A percentile compares a stretch with the other conserved stretches of the same genome.
Conservation (phyloP, 2,329 filamentous ascomycete species). For the Verticillium nonalfalfae region DNA sequence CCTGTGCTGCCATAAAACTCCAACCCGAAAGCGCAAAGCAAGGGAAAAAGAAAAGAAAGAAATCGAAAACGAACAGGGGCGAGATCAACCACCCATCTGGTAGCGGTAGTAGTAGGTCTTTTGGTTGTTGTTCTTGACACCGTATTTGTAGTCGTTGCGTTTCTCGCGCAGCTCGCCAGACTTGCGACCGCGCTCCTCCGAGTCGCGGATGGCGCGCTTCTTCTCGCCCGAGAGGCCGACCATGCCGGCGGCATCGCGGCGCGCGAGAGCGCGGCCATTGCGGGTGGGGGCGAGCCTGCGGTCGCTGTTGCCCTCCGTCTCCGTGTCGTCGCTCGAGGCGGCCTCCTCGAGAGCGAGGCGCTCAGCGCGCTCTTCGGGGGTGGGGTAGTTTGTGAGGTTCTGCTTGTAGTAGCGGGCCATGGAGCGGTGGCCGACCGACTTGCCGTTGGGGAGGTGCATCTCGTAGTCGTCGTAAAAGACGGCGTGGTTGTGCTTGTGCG, state of each 20-base stretch:
- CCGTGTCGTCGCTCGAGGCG: slow-evolving; percentile 24
- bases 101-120: slow-evolving; percentile 51
- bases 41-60: too few species aligned
- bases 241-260: slow-evolving; percentile 72
- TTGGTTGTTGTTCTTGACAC: slow-evolving; percentile 75
- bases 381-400: slow-evolving; percentile 81
- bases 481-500: slow-evolving; percentile 66
- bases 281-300: slow-evolving; percentile 24
- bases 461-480: slow-evolving; percentile 92
- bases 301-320: slow-evolving; percentile 21
- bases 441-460: slow-evolving; percentile 84
- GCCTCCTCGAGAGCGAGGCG: slow-evolving; percentile 54
- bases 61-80: neutral
- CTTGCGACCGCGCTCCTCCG: slow-evolving; percentile 64
- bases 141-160: slow-evolving; percentile 62
- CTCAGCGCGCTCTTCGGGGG: slow-evolving; percentile 66
- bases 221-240: slow-evolving; percentile 68
- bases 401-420: slow-evolving; percentile 86
- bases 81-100: slow-evolving; percentile 32
- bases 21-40: neutral
- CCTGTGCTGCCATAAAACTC: neutral
- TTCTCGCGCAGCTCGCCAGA: slow-evolving; percentile 55
- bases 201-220: slow-evolving; percentile 59
- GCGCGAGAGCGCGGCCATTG: slow-evolving; percentile 50
- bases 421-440: slow-evolving; percentile 83